Evolutionary conservation across 2,329 filamentous ascomycete genomes (phyloP), one percentile per base, ranked within the genome.

Genomic region (Epichloe brachyelytri): DNA sequence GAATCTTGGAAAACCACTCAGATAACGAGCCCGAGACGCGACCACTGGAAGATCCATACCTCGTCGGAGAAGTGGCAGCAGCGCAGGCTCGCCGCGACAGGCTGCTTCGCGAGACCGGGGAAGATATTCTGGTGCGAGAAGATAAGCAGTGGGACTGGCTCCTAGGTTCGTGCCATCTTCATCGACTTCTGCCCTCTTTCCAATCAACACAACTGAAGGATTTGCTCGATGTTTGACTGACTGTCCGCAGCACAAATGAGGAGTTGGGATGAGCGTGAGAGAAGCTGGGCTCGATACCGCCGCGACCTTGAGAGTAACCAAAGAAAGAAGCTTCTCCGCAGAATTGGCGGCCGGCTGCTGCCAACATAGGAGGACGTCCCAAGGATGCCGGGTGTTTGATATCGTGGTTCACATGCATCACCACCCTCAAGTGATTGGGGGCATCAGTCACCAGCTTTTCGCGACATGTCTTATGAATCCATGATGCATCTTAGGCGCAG

Each of bases 51-150:
- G 83, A 86, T 56, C 82, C 82, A 0, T 75, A 82, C 51, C 68
- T 86, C 10, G 83, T 86, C 2, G 83, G 83, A 36, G 81, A 85
- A 65, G 73, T 74, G 48, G 82, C 81, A 3, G 83, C 83, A 2
- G 69, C 71, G 10, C 65, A 72, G 54, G 79, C 80, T 7, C 71
- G 78, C 43, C 65, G 68, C n/a, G 77, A 78, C 59, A 71, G 82
- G 54, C 63, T 83, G 30, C 72, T 72, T n/a, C 68, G 75, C 49
- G 76, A 83, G 65, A 72, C 70, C 39, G 72, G 72, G 1, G 75
- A 76, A 26, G 77, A 78, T 52, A 65, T 79, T 41, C 65, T 84
- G 50, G 64, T 76, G 43, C 68, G 71, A 34, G 79, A 83, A 65
- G 77, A 82, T 56, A 68, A 70, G 53, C 70, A 77, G 46, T 82